Evolutionary conservation across 2,329 filamentous ascomycete species (phyloP), one percentile per base, ranked within the genome.

Genomic region (Sporothrix globosa): DNA sequence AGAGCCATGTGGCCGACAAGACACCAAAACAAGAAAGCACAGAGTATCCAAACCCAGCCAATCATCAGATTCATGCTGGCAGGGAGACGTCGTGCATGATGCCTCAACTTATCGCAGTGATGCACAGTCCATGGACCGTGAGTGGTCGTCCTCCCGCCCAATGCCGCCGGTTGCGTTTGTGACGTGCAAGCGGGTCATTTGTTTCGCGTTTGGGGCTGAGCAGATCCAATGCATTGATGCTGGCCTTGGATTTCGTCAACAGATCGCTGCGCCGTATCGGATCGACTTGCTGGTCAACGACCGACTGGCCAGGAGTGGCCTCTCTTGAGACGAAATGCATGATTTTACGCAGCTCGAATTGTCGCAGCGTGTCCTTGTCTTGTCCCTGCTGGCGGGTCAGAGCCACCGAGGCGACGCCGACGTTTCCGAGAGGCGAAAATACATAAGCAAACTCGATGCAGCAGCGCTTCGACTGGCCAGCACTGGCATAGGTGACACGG

Each of bases 141-240:
- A 13, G 14, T 44, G 41, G 41, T 44, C 41, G 11, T 30, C 27
- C 27, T 30, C 27, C 27, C 27, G 27, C 27, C 2, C 27, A 30
- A 30, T 30, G 27, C 27, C 41, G 41, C 41, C 41, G 30, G 66
- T 68, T 14, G 34, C 52, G 52, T 58, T 24, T 56, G 66, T 46
- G 66, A 30, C 66, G 66, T 56, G 66, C 52, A 58, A 48, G 52
- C 67, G 67, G 67, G 39, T 52, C 66, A 39, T n/a, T 4, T 52
- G 67, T 60, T 60, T 61, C 67, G 67, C 19, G 67, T 69, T 52
- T 52, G 67, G 27, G 67, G 67, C 67, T 60, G 67, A 69, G 67
- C 67, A 44, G 67, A 30, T 50, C 34, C 53, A 60, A 52, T 66
- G 63, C 44, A 50, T 66, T 52, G 41, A 13, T 17, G 24, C 39